Evolutionary conservation across 331 rosid species (phyloP), one percentile per base, ranked within the genome.

Genomic region (Acacia pycnantha): DNA sequence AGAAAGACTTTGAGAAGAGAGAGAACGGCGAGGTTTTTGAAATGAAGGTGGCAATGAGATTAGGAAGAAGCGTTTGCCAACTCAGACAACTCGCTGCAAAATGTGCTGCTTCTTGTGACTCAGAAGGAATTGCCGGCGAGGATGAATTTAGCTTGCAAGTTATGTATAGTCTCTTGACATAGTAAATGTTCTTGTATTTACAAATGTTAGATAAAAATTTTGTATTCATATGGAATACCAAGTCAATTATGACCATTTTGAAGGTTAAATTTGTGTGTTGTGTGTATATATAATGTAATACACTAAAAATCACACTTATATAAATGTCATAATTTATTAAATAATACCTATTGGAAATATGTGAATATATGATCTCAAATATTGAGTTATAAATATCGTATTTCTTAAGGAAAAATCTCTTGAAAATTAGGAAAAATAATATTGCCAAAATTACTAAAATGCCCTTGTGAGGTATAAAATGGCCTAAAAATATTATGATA

Each of bases 81-180:
- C 77, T 50, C 14, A 51, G 64, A 48, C 19, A 51, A 16, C 77
- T 73, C 10, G 77, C 77, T 1, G 14, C 62, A 4, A 73, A 73
- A 48, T 73, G 10, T 48, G 44, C 43, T 48, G 35, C 77, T 5
- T 73, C 8, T 47, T 37, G 46, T 24, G 62, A 11, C 15, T 2
- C 21, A 2, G 62, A 73, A 26, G 22, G 43, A 50, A 47, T 27
- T 1, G 27, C 43, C 24, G 6, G 33, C 2, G 59, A 53, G 43
- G 27, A 71, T 73, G 77, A 73, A 29, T 73, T 73, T 48, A 53
- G 77, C 77, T 3, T 48, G 64, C 77, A 73, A 73, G 22, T 53
- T 18, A 53, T 53, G 59, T 53, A 53, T 16, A 65, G 70, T 65
- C 22, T 65, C 15, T 16, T 65, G 44, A 27, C 21, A 16, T 16